These are phyloP conservation scores for Naganishia sp. DNA, from an alignment of 1,284 basidiomycete genomes.

Conservation along the genomic window DNA sequence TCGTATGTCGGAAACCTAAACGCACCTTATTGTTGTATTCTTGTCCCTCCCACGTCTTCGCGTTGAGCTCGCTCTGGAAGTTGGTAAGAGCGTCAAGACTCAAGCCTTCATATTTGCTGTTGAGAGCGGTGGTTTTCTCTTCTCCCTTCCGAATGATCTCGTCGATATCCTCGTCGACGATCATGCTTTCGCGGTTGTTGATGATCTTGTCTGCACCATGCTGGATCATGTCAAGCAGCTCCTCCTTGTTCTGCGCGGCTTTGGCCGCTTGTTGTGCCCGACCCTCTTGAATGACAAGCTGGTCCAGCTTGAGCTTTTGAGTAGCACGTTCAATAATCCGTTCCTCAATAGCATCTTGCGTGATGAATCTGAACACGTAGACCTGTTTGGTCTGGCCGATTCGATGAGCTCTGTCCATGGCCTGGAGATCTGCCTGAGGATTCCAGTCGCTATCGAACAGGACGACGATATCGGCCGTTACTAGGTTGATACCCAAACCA, in stretches of 20 bases:
- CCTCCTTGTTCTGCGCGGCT: slow-evolving; percentile 80
- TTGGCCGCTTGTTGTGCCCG: slow-evolving; percentile 60
- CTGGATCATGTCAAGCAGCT: slow-evolving; percentile 96
- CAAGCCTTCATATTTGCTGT: slow-evolving; percentile 87
- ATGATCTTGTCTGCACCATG: slow-evolving; percentile 98
- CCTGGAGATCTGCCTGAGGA: slow-evolving; percentile 96
- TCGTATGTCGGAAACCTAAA: slow-evolving; percentile 20
- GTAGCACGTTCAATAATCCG: slow-evolving; percentile 95
- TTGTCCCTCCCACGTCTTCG: slow-evolving; percentile 95
- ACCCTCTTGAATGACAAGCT: slow-evolving; percentile 97
- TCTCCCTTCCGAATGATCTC: slow-evolving; percentile 90
- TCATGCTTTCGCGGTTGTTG: slow-evolving; percentile 65
- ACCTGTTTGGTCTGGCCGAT: slow-evolving; percentile 99
- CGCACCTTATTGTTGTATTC: slow-evolving; percentile 77
- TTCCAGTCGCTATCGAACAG: slow-evolving; percentile 99
- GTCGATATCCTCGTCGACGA: slow-evolving; percentile 91
- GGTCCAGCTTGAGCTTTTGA: slow-evolving; percentile 93
- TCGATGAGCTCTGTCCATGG: slow-evolving; percentile 98
- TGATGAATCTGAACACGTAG: slow-evolving; percentile 96
- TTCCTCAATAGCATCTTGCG: slow-evolving; percentile 87
- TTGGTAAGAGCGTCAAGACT: slow-evolving; percentile 94
- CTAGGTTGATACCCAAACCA: slow-evolving; percentile 95
- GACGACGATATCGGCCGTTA: slow-evolving; percentile 91
- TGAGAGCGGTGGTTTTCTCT: slow-evolving; percentile 83
- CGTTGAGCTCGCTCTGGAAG: slow-evolving; percentile 85